These are phyloP conservation scores for Cutaneotrichosporon cavernicola DNA, from an alignment of 1,284 basidiomycete species.

Conservation along the genomic window DNA sequence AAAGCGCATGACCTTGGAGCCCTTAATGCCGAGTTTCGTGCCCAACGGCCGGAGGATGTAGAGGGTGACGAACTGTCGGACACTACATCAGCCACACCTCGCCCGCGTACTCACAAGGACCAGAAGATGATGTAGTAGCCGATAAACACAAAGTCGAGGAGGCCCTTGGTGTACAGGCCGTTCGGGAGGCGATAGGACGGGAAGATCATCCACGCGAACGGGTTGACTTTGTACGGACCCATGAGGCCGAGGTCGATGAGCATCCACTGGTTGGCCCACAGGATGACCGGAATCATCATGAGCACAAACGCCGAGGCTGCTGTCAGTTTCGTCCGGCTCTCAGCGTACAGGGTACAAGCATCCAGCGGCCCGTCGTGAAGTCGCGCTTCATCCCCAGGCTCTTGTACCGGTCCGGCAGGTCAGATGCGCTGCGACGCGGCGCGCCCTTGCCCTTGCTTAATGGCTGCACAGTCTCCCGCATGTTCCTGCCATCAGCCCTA, in stretches of 20 bases:
- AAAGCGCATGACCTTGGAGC: constrained; percentile 74
- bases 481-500: background rate
- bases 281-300: constrained; percentile 67
- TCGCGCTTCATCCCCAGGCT: constrained; percentile 56
- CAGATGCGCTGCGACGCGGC: constrained; percentile 23
- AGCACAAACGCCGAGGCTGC: constrained; percentile 70
- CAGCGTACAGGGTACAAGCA: constrained; percentile 66
- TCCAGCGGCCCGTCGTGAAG: constrained; percentile 65
- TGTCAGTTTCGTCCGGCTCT: background rate
- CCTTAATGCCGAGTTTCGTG: constrained; percentile 63
- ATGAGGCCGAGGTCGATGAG: constrained; percentile 41
- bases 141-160: constrained; percentile 77
- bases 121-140: constrained; percentile 87
- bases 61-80: constrained; percentile 75
- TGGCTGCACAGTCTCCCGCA: constrained; percentile 35
- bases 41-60: constrained; percentile 72
- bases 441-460: constrained; percentile 29
- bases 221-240: constrained; percentile 62
- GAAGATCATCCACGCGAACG: constrained; percentile 72
- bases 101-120: constrained; percentile 61
- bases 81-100: constrained; percentile 30
- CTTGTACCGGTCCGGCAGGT: constrained; percentile 38
- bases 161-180: constrained; percentile 69
- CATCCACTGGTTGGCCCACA: constrained; percentile 72
- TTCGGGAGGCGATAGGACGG: constrained; percentile 67